These are phyloP conservation scores for Colletotrichum orchidophilum DNA, from an alignment of 2,329 filamentous ascomycete genomes.

Conservation along the genomic window DNA sequence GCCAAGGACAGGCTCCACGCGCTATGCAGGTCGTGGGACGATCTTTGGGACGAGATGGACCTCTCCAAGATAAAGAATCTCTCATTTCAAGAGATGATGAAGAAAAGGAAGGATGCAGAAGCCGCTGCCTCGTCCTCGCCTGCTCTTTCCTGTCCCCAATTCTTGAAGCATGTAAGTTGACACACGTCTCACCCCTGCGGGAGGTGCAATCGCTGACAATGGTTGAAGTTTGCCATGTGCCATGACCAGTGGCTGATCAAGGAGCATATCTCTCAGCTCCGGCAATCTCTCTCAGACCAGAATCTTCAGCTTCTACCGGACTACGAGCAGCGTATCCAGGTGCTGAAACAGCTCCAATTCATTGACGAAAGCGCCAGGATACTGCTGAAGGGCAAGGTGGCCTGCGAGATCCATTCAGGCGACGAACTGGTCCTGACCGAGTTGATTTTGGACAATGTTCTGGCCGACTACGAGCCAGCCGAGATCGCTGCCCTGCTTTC, in stretches of 20 bases:
- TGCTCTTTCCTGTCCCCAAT: constrained; percentile 77
- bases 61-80: constrained; percentile 85
- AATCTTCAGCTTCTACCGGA: constrained; percentile 95
- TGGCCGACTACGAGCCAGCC: constrained; percentile 93
- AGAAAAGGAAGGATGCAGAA: constrained; percentile 73
- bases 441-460: constrained; percentile 93
- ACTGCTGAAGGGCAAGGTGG: constrained; percentile 96
- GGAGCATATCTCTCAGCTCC: constrained; percentile 88
- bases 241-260: constrained; percentile 97
- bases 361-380: constrained; percentile 89
- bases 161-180: constrained; percentile 85
- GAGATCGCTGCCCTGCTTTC: constrained; percentile 96
- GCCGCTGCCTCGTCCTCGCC: constrained; percentile 69
- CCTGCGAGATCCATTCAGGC: constrained; percentile 96
- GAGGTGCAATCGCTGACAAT: constrained; percentile 38
- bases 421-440: constrained; percentile 97
- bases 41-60: constrained; percentile 85
- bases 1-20: constrained; percentile 76
- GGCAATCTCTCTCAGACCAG: constrained; percentile 91
- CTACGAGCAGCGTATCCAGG: constrained; percentile 93
- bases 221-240: constrained; percentile 86
- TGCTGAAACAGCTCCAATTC: constrained; percentile 91
- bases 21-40: constrained; percentile 78
- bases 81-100: constrained; percentile 80
- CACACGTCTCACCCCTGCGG: neutral